Evolutionary conservation across 306 rosid species (phyloP), one percentile per base, ranked within the genome.

Genomic region (Pueraria montana): DNA sequence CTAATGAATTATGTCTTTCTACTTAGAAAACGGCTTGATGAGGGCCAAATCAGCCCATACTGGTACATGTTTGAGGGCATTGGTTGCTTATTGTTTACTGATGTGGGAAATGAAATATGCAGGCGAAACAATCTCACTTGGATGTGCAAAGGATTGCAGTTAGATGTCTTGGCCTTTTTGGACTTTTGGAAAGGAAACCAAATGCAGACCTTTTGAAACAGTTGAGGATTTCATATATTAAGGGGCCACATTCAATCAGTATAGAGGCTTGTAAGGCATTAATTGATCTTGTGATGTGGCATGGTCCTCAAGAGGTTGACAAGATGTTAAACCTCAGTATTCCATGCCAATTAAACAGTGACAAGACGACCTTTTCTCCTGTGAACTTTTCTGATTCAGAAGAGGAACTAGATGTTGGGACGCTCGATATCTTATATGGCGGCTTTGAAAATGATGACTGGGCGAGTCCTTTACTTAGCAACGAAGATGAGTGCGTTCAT

Each of bases 91-190:
- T 45, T 74, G 43, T 52, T 64, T 58, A 45, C 79, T 38, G 61
- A 12, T 80, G 42, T 83, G 86, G 76, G 56, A 72, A 82, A 66
- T 89, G 83, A 79, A 42, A 71, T 89, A 87, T 82, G 87, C 92
- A 95, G 99, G 97, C 94, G 58, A 96, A 90, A 87, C 99, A 96
- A 87, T 88, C 87, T 80, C 91, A 94, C 79, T 85, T 92, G 82
- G 98, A 94, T 77, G 98, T 94, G 83, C 97, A 93, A 84, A 91
- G 97, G 88, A 91, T 94, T 75, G 89, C 97, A 11, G 48, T 92
- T 70, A 91, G 98, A 86, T 92, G 99, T 81, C 93, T 96, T 50
- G 99, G 97, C 55, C 96, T 94, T 77, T 96, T 89, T 86, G 99
- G 97, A 32, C 89, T 96, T 90, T 80, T 96, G 89, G 98, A 96